These are phyloP conservation scores for Acer campestre DNA, from an alignment of 345 rosid genomes.

Conservation along the genomic window DNA sequence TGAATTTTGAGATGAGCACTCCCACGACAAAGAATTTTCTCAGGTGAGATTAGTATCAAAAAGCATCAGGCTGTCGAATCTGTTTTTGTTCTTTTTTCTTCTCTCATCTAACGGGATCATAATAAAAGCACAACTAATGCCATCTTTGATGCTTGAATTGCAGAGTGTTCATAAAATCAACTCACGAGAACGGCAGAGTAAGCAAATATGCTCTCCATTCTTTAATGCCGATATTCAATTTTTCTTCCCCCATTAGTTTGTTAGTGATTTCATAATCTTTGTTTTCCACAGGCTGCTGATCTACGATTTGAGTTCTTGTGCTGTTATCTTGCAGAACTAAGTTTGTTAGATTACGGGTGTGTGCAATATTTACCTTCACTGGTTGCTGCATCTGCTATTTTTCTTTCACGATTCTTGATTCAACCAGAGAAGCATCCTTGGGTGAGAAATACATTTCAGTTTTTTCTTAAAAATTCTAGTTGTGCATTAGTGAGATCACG, in stretches of 20 bases:
- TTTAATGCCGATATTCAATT: background rate
- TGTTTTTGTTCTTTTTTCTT: background rate
- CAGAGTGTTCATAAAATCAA: conserved; percentile 49
- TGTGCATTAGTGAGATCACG: background rate
- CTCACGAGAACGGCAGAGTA: conserved; percentile 48
- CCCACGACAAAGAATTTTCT: conserved; percentile 62
- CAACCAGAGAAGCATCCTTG: conserved; percentile 56
- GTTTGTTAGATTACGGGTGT: conserved; percentile 66
- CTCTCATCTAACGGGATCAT: background rate
- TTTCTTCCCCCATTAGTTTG: background rate
- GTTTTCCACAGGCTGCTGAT: conserved; percentile 31
- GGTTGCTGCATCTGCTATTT: conserved; percentile 63
- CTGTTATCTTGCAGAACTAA: conserved; percentile 66
- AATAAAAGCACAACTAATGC: background rate
- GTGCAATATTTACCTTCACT: conserved; percentile 60
- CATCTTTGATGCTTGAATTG: conserved; percentile 16
- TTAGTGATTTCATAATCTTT: background rate
- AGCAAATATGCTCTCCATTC: conserved; percentile 5
- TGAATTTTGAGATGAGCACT: conserved; percentile 62
- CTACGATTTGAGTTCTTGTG: conserved; percentile 60
- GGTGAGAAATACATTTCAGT: conserved; percentile 38
- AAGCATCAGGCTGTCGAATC: background rate
- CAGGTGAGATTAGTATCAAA: conserved; percentile 36
- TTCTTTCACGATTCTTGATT: conserved; percentile 55
- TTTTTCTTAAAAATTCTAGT: background rate